A percentile compares a stretch with the other conserved stretches of the same genome.
These are phyloP conservation scores for Cutaneotrichosporon sp. DNA, from an alignment of 1,284 basidiomycete species.

Conservation along the genomic window DNA sequence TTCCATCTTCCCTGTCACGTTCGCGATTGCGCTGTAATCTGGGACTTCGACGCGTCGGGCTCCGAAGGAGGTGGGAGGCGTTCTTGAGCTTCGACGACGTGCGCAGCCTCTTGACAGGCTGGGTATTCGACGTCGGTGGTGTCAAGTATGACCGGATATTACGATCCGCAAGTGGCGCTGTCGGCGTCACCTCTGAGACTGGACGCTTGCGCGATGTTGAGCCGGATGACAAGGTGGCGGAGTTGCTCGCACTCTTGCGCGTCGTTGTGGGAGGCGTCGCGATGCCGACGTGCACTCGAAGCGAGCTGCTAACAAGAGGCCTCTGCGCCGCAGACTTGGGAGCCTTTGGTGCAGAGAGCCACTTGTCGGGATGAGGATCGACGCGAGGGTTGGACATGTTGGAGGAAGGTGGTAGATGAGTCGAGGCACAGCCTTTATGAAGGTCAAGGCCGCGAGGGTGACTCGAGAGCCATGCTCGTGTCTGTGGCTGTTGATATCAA, in stretches of 20 bases:
- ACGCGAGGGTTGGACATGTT: slow-evolving; percentile 27
- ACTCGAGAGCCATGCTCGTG: not conserved
- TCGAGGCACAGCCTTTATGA: not conserved
- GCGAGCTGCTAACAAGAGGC: slow-evolving; percentile 18
- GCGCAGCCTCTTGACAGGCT: not conserved
- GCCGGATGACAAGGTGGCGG: not conserved
- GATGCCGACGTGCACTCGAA: slow-evolving; percentile 24
- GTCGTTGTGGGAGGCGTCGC: slow-evolving; percentile 33
- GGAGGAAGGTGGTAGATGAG: not conserved
- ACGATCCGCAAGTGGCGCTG: slow-evolving; percentile 1
- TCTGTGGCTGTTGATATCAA: no score
- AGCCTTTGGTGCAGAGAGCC: slow-evolving; percentile 30
- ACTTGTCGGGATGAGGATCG: slow-evolving; percentile 39
- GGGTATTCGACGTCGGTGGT: slow-evolving; percentile 12
- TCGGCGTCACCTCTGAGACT: slow-evolving; percentile 10
- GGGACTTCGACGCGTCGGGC: not conserved
- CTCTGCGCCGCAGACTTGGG: slow-evolving; percentile 13
- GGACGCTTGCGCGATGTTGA: slow-evolving; percentile 1
- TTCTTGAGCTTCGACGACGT: not conserved
- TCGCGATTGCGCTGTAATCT: not conserved
- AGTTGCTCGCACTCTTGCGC: slow-evolving; percentile 8
- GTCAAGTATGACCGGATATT: slow-evolving; percentile 20
- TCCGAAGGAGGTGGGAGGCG: not conserved
- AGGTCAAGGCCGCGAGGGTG: not conserved
- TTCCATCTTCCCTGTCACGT: not conserved